Base-by-base conservation (phyloP, 2,329 filamentous ascomycete species). In the Fragosphaeria purpurea region DNA sequence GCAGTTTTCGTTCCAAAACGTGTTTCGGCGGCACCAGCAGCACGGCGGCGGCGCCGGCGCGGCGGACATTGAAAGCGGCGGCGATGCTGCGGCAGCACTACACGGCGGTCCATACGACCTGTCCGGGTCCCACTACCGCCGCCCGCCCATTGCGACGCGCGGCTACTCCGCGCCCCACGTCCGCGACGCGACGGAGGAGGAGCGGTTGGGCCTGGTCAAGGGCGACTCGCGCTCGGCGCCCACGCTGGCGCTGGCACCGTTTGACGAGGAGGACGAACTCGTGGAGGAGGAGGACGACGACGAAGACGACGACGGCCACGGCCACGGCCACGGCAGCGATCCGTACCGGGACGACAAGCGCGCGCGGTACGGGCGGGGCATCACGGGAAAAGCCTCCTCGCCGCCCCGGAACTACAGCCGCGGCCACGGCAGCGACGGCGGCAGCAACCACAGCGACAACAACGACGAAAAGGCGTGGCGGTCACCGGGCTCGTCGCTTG, bases 1-100 rank as follows among this genome's bases (percentile, higher is more conserved):
- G 53, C 88, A 95, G 62, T 98, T 97, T 68, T 94, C 87, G 13
- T 97, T 97, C 73, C 85, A 90, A 57, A 88, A 86, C 57, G 81
- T 95, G 48, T 93, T 96, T 66, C 71, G 72, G 53, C 76, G 82
- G 46, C 69, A 74, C 57, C 72, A 72, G 57, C 56, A 60, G 46
- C 56, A 60, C 5, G 58, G 53, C 32, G 53, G 53, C 7, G 50
- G 44, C 30, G 53, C 48, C 13, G 59, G 60, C 13, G 55, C 55
- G 37, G 47, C 57, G 5, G 54, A 57, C 6, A 22, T 22, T 22
- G 22, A 22, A 22, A 22, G 53, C 7, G 50, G 44, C 30, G 53
- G 49, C 13, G 59, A 60, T n/a, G 55, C 55, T 37, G 47, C 57
- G 5, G 54, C 56, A 6, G 51, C 46, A 31, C 37, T 47, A 10